These are phyloP conservation scores for Microcyclospora tardicrescens DNA, from an alignment of 2,329 filamentous ascomycete species.

Conservation along the genomic window DNA sequence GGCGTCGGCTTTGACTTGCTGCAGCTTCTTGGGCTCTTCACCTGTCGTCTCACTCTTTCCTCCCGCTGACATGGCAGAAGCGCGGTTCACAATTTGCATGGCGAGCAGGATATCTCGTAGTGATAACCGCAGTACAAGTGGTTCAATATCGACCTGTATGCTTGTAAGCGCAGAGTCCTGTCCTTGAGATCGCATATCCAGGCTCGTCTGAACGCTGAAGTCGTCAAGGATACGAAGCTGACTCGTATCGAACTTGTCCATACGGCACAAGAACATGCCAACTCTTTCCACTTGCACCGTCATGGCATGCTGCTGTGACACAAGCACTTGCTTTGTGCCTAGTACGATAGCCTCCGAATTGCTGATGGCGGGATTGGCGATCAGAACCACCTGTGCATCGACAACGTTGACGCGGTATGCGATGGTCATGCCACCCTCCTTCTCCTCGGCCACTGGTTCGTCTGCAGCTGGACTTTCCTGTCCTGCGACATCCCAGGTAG, in stretches of 20 bases:
- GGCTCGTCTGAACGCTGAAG: slow-evolving; percentile 79
- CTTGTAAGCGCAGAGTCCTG: slow-evolving; percentile 52
- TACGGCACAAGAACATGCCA: slow-evolving; percentile 96
- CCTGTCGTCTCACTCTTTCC: slow-evolving; percentile 35
- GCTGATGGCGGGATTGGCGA: slow-evolving; percentile 80
- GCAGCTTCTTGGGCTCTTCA: slow-evolving; percentile 44
- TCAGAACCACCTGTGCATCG: slow-evolving; percentile 89
- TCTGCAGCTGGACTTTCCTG: slow-evolving; percentile 10
- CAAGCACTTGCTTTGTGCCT: slow-evolving; percentile 80
- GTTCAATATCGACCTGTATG: slow-evolving; percentile 80
- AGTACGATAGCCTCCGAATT: slow-evolving; percentile 94
- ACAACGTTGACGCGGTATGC: slow-evolving; percentile 90
- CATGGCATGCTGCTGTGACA: slow-evolving; percentile 86
- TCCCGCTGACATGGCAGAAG: slow-evolving; percentile 63
- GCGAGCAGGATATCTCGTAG: slow-evolving; percentile 89
- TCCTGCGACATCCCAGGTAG: slow-evolving; percentile 18
- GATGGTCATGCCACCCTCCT: slow-evolving; percentile 50
- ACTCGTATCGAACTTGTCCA: slow-evolving; percentile 92
- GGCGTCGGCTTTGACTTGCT: slow-evolving; percentile 33
- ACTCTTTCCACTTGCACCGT: slow-evolving; percentile 88
- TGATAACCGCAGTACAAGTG: slow-evolving; percentile 78
- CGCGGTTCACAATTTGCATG: slow-evolving; percentile 81
- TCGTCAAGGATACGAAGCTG: slow-evolving; percentile 89
- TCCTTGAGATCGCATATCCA: slow-evolving; percentile 58
- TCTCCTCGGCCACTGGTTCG: slow-evolving; percentile 18